Evolutionary conservation across 1,284 basidiomycete species (phyloP).

Genomic region (Takashimella tepidaria): DNA sequence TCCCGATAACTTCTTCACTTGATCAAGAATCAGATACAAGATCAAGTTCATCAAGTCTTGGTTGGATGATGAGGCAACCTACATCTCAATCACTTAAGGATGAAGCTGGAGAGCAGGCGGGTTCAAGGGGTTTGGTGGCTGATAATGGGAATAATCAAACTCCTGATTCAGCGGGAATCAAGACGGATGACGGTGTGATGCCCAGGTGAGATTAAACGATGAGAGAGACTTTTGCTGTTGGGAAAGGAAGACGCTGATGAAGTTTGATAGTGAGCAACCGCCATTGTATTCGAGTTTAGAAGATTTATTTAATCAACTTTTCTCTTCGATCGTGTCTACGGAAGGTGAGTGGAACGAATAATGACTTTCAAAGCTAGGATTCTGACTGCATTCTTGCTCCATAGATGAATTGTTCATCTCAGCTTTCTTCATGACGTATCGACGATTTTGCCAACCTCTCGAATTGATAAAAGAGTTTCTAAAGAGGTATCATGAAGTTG

Average conservation of each 20-base stretch:
- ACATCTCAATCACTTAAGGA: background rate
- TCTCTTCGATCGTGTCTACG: constrained; percentile 38
- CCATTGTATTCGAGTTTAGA: constrained; percentile 19
- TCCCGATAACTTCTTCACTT: constrained; percentile 2
- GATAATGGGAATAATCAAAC: too few relatives aligned
- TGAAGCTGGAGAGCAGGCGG: background rate
- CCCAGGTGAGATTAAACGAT: too few relatives aligned
- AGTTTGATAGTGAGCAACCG: constrained; percentile 9
- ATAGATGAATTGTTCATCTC: constrained; percentile 37
- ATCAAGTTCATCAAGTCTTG: constrained; percentile 28
- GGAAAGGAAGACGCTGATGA: constrained; percentile 2
- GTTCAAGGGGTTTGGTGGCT: too few relatives aligned
- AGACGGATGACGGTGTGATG: background rate
- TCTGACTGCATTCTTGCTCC: too few relatives aligned
- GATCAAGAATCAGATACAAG: constrained; percentile 21
- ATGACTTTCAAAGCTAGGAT: background rate
- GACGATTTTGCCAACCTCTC: constrained; percentile 39
- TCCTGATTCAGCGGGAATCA: background rate
- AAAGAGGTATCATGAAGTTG: constrained; percentile 33
- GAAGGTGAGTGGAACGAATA: constrained; percentile 25
- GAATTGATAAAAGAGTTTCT: constrained; percentile 40
- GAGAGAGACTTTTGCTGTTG: too few relatives aligned
- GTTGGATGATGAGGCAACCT: constrained; percentile 27
- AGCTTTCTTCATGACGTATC: constrained; percentile 44
- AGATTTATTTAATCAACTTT: constrained; percentile 36